These are phyloP conservation scores for Aristolochia californica DNA, from an alignment of 164 flowering plant species.

Conservation along the genomic window DNA sequence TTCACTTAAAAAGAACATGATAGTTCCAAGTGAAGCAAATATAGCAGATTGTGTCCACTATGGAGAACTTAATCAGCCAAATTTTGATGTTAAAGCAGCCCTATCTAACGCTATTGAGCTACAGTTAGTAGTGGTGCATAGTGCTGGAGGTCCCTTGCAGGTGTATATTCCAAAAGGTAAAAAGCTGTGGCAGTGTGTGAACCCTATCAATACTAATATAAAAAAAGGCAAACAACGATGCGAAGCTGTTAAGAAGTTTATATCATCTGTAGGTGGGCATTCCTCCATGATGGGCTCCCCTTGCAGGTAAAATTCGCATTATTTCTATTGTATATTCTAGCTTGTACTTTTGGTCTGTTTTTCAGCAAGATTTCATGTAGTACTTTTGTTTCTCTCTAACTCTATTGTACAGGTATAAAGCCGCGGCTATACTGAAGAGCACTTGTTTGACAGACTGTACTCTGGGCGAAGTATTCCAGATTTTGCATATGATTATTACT, in stretches of 20 bases:
- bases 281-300: conserved; percentile 47
- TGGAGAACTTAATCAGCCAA: conserved; percentile 48
- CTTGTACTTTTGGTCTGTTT: background rate
- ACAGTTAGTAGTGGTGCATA: conserved; percentile 47
- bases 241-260: conserved; percentile 51
- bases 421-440: conserved; percentile 46
- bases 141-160: conserved; percentile 34
- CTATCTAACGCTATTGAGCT: conserved; percentile 58
- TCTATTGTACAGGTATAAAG: conserved; percentile 58
- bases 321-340: background rate
- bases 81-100: conserved; percentile 57
- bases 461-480: conserved; percentile 68
- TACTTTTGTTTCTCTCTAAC: background rate
- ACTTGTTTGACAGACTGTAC: conserved; percentile 44
- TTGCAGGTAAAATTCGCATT: conserved; percentile 42
- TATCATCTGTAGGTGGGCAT: conserved; percentile 48
- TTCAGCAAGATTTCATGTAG: background rate
- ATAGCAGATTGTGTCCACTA: conserved; percentile 60
- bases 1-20: conserved; percentile 57
- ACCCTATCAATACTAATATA: conserved; percentile 46
- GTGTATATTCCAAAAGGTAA: conserved; percentile 53
- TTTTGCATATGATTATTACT: conserved; percentile 44
- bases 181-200: conserved; percentile 65
- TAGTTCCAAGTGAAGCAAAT: conserved; percentile 71
- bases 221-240: conserved; percentile 44